Evolutionary conservation across 129 eudicot species (phyloP).

Genomic region (Ambrosia artemisiifolia): DNA sequence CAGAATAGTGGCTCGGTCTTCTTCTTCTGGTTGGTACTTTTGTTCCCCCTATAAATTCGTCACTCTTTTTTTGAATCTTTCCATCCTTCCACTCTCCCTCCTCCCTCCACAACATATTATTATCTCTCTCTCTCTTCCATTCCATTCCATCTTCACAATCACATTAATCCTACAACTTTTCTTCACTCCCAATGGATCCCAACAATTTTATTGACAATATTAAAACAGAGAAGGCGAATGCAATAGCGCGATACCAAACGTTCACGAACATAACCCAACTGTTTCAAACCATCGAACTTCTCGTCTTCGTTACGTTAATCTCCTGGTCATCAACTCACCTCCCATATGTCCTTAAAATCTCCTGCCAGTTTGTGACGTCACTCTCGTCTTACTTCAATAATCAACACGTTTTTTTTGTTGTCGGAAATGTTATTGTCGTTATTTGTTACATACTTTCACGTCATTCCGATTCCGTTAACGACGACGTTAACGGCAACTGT

Average conservation of each 20-base stretch:
- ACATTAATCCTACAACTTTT: not conserved
- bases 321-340: slow-evolving; percentile 65
- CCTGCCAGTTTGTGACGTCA: slow-evolving; percentile 26
- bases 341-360: slow-evolving; percentile 22
- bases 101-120: not conserved
- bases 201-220: slow-evolving; percentile 15
- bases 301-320: slow-evolving; percentile 43
- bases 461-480: slow-evolving; percentile 27
- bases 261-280: slow-evolving; percentile 40
- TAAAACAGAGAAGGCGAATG: slow-evolving; percentile 43
- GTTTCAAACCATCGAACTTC: slow-evolving; percentile 38
- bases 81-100: not conserved
- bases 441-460: slow-evolving; percentile 46
- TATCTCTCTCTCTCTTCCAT: too few species aligned
- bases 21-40: slow-evolving; percentile 7
- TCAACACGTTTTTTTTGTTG: slow-evolving; percentile 62
- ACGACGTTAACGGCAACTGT: too few species aligned
- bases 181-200: slow-evolving; percentile 7
- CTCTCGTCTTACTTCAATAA: slow-evolving; percentile 33
- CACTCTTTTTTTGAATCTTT: slow-evolving; percentile 19
- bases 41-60: slow-evolving; percentile 24
- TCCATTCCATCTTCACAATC: too few species aligned
- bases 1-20: slow-evolving; percentile 22
- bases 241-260: slow-evolving; percentile 47
- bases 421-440: slow-evolving; percentile 64